Evolutionary conservation across 345 rosid genomes (phyloP).

Genomic region (Eucalyptus coolabah): DNA sequence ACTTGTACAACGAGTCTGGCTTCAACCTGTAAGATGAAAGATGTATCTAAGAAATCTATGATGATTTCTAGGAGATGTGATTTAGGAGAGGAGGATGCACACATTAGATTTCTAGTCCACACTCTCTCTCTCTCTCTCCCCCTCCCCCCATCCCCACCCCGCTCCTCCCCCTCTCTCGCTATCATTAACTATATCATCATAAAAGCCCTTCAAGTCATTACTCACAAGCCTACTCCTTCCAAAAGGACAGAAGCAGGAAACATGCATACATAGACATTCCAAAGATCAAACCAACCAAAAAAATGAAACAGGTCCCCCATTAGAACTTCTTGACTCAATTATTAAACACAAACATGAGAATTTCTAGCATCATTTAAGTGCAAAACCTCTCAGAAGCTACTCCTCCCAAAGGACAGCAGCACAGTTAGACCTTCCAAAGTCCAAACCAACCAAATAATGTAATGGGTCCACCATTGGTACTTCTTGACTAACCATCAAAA

Average conservation of each 20-base stretch:
- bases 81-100: not conserved
- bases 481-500: not conserved
- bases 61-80: not conserved
- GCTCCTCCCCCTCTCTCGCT: not conserved
- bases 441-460: not conserved
- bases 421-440: not conserved
- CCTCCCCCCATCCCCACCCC: rapidly evolving
- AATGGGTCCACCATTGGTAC: not conserved
- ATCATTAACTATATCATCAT: not conserved
- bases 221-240: not conserved
- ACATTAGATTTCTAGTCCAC: not conserved
- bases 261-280: not conserved
- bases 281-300: not conserved
- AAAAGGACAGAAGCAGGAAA: not conserved
- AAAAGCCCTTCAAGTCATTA: not conserved
- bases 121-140: not conserved
- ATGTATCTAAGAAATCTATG: too few relatives aligned
- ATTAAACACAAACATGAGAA: not conserved
- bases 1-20: constrained; percentile 68
- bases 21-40: constrained; percentile 37
- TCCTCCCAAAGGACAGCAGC: not conserved
- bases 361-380: not conserved
- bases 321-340: not conserved
- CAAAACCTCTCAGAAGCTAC: not conserved
- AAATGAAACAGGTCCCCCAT: not conserved